These are phyloP conservation scores for Vaccinium myrtillus DNA, from an alignment of 148 eudicot species.

Conservation along the genomic window DNA sequence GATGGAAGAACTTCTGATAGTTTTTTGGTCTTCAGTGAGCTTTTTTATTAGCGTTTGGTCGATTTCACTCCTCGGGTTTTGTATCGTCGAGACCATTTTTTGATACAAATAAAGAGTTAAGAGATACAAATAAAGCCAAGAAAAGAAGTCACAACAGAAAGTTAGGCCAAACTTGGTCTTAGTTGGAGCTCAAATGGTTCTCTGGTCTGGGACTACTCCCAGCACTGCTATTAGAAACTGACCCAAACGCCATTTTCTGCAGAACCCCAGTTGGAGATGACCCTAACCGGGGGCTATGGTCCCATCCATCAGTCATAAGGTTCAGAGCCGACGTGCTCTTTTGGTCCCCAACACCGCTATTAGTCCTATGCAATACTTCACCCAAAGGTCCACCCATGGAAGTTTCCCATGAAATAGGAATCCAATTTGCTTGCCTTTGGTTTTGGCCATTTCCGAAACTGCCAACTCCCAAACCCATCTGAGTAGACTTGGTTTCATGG, in stretches of 20 bases:
- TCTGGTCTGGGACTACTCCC: slow-evolving; percentile 48
- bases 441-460: slow-evolving; percentile 14
- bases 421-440: slow-evolving; percentile 39
- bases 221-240: slow-evolving; percentile 60
- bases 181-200: slow-evolving; percentile 17
- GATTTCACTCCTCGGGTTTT: neutral
- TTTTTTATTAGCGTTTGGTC: neutral
- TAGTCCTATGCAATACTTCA: slow-evolving; percentile 54
- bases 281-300: slow-evolving; percentile 29
- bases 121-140: neutral
- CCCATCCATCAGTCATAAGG: slow-evolving; percentile 36
- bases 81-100: neutral
- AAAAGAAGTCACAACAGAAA: neutral
- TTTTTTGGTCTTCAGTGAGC: neutral
- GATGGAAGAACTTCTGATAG: neutral
- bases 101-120: neutral
- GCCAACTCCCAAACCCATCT: slow-evolving; percentile 52
- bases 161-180: neutral
- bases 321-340: slow-evolving; percentile 35
- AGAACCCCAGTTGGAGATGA: slow-evolving; percentile 60
- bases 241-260: slow-evolving; percentile 43
- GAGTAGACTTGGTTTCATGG: slow-evolving; percentile 11
- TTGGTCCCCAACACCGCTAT: slow-evolving; percentile 21
- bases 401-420: slow-evolving; percentile 57
- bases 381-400: slow-evolving; percentile 78